Conservation (phyloP, 2,329 filamentous ascomycete species). For the Nemania sp. region DNA sequence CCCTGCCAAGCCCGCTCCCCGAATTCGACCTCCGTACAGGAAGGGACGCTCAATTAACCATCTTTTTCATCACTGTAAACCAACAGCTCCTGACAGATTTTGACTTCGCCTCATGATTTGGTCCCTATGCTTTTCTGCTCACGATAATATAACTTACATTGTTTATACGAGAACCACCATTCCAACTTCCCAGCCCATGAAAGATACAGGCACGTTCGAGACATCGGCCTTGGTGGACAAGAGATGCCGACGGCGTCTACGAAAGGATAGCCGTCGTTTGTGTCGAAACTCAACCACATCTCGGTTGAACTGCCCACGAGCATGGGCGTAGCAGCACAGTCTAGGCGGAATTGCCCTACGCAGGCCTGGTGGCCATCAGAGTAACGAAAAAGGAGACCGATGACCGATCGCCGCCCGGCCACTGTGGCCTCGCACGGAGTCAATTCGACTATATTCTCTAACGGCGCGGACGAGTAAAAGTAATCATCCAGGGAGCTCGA, state of each 20-base stretch:
- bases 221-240: background rate
- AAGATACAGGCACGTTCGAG: background rate
- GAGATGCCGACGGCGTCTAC: background rate
- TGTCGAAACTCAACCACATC: background rate
- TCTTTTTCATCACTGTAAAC: no score
- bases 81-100: no score
- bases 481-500: background rate
- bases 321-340: background rate
- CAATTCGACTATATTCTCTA: background rate
- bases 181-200: background rate
- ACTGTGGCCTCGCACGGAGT: background rate
- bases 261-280: background rate
- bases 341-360: background rate
- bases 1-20: no score
- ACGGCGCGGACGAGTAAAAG: background rate
- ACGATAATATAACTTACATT: constrained; percentile 5
- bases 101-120: no score
- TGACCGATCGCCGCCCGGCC: background rate
- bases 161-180: background rate
- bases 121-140: no score
- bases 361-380: background rate
- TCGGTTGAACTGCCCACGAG: background rate
- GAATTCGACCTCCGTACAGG: no score
- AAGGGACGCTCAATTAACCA: no score
- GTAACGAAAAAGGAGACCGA: constrained; percentile 2